phyloP scores from a whole-genome alignment of 2,329 filamentous ascomycete species.

The Fonsecaea monophora region DNA sequence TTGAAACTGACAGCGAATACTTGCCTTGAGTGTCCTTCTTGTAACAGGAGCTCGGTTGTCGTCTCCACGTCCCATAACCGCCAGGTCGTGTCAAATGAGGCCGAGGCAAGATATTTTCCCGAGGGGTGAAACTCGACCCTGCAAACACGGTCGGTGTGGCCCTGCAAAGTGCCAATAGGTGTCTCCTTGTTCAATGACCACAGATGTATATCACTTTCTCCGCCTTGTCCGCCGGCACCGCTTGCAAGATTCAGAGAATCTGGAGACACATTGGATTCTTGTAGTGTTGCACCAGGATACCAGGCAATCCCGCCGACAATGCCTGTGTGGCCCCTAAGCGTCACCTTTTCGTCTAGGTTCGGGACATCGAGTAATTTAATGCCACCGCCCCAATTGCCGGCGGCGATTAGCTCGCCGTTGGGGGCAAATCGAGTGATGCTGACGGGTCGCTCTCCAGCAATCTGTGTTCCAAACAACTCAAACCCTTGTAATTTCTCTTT shows the following conservation, averaged over 20 bases:
- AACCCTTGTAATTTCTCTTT: constrained; percentile 83
- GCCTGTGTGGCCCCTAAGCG: constrained; percentile 82
- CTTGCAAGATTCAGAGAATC: constrained; percentile 84
- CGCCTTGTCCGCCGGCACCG: constrained; percentile 65
- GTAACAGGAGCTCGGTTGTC: constrained; percentile 80
- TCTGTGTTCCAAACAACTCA: constrained; percentile 92
- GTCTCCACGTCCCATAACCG: constrained; percentile 92
- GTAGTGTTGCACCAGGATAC: constrained; percentile 81
- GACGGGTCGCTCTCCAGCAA: constrained; percentile 86
- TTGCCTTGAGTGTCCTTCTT: constrained; percentile 93
- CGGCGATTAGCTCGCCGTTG: constrained; percentile 80
- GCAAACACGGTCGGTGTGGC: constrained; percentile 86
- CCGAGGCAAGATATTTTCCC: constrained; percentile 85
- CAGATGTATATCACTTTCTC: constrained; percentile 83
- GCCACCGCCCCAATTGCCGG: constrained; percentile 90
- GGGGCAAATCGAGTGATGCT: constrained; percentile 92
- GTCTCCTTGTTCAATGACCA: constrained; percentile 90
- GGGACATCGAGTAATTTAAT: constrained; percentile 87
- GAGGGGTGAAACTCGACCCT: constrained; percentile 94
- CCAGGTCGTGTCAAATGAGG: constrained; percentile 96
- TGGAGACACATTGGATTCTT: constrained; percentile 72
- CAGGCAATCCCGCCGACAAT: constrained; percentile 90
- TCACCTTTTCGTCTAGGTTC: constrained; percentile 76
- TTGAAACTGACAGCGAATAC: constrained; percentile 93
- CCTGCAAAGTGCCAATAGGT: constrained; percentile 79